Evolutionary conservation across 116 monocot genomes (phyloP).

Genomic region (Trichopus zeylanicus): DNA sequence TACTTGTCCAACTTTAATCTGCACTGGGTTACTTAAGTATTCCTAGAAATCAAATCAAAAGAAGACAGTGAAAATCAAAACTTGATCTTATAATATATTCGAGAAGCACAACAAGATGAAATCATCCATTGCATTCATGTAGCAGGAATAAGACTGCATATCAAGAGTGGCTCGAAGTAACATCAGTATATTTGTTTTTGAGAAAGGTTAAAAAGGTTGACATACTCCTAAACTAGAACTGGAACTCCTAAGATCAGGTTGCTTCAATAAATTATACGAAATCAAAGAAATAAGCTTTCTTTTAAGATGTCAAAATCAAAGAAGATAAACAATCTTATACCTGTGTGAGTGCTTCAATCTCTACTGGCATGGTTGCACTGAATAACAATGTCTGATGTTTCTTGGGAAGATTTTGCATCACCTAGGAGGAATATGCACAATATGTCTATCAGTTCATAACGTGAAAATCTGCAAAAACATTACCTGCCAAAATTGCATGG

Average conservation of each 20-base stretch:
- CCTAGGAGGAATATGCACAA: slow-evolving; percentile 12
- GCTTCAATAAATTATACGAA: too few relatives aligned
- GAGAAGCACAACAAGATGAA: neutral
- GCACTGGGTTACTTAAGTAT: slow-evolving; percentile 43
- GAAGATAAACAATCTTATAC: slow-evolving; percentile 9
- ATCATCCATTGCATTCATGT: too few relatives aligned
- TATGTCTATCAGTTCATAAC: neutral
- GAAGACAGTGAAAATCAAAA: too few relatives aligned
- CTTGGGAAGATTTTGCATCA: slow-evolving; percentile 49
- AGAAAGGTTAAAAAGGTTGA: neutral
- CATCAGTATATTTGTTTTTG: neutral
- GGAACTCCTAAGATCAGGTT: too few relatives aligned
- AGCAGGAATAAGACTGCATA: too few relatives aligned
- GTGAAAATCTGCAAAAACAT: neutral
- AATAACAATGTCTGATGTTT: slow-evolving; percentile 60
- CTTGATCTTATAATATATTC: too few relatives aligned
- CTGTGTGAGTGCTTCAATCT: slow-evolving; percentile 58
- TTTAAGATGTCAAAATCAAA: too few relatives aligned
- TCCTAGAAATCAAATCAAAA: slow-evolving; percentile 26
- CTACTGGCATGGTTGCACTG: slow-evolving; percentile 64
- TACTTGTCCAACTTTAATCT: slow-evolving; percentile 59
- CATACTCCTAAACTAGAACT: too few relatives aligned
- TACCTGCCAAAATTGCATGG: too few relatives aligned
- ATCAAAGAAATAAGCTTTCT: too few relatives aligned
- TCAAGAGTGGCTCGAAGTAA: neutral